Evolutionary conservation across 768 basidiomycete species (phyloP).

Genomic region (Thelephora aurantiotincta): DNA sequence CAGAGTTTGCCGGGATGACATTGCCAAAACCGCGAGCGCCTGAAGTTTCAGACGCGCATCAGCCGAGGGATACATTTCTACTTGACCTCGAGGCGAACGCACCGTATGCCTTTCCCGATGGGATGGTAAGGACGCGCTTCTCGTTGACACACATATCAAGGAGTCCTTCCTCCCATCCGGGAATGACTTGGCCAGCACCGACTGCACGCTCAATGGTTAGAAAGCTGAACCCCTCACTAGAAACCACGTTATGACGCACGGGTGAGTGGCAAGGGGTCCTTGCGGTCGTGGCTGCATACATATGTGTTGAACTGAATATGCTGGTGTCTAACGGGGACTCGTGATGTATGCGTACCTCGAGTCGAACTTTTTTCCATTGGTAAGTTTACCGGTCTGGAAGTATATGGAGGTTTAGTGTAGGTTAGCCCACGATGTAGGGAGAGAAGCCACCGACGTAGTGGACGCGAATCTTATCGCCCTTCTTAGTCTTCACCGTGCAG

Average conservation of each 20-base stretch:
- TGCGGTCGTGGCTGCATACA: slow-evolving; percentile 48
- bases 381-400: slow-evolving; percentile 63
- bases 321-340: not conserved
- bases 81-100: slow-evolving; percentile 14
- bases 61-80: not conserved
- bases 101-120: slow-evolving; percentile 74
- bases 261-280: slow-evolving; percentile 60
- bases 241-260: slow-evolving; percentile 29
- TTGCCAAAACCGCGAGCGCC: slow-evolving; percentile 63
- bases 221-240: not conserved
- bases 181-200: slow-evolving; percentile 69
- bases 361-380: slow-evolving; percentile 76
- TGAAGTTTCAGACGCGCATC: slow-evolving; percentile 14
- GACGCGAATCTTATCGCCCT: slow-evolving; percentile 53
- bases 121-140: slow-evolving; percentile 83
- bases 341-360: slow-evolving; percentile 42
- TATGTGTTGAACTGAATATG: not conserved
- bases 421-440: not conserved
- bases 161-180: slow-evolving; percentile 77
- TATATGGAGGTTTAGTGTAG: not conserved
- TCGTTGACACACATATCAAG: slow-evolving; percentile 77
- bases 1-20: slow-evolving; percentile 67
- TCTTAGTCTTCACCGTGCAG: slow-evolving; percentile 39
- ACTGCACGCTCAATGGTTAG: slow-evolving; percentile 26
- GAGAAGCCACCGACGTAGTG: slow-evolving; percentile 52